These are phyloP conservation scores for Diphasiastrum complanatum DNA, from an alignment of 83 land plant species.

Conservation along the genomic window DNA sequence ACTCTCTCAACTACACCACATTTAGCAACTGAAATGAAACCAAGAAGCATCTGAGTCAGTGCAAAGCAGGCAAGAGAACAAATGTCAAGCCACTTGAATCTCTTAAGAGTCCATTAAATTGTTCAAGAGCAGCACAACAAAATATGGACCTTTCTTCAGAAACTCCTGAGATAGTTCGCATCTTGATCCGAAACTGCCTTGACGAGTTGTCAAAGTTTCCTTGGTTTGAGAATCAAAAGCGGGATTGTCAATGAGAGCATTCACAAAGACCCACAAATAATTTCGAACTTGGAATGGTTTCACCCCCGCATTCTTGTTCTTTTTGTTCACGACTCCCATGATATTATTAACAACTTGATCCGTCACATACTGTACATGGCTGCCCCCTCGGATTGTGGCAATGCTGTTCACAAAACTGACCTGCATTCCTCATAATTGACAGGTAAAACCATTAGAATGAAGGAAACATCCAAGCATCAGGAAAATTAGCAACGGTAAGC, in stretches of 20 bases:
- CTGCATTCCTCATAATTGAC: constrained; percentile 28
- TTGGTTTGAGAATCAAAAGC: constrained; percentile 99
- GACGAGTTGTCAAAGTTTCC: constrained; percentile 91
- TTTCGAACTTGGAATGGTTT: constrained; percentile 76
- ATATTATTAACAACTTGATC: constrained; percentile 66
- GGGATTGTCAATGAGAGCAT: constrained; percentile 93
- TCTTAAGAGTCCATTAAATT: background rate
- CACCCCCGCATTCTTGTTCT: constrained; percentile 77
- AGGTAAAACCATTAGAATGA: background rate
- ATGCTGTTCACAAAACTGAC: constrained; percentile 96
- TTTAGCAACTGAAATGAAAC: constrained; percentile 49
- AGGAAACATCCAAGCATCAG: background rate
- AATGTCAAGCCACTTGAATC: background rate
- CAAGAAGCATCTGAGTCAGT: background rate
- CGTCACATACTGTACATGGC: constrained; percentile 84
- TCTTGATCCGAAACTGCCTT: constrained; percentile 79
- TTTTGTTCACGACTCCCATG: constrained; percentile 67
- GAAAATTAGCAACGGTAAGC: background rate
- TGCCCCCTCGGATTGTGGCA: constrained; percentile 89
- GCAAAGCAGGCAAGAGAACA: background rate
- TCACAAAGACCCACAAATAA: constrained; percentile 97
- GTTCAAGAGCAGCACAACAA: background rate
- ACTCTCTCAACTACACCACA: constrained; percentile 87
- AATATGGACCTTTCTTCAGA: constrained; percentile 66
- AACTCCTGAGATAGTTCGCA: constrained; percentile 74